phyloP scores from a whole-genome alignment of 2,329 filamentous ascomycete species.

The Colletotrichum scovillei region DNA sequence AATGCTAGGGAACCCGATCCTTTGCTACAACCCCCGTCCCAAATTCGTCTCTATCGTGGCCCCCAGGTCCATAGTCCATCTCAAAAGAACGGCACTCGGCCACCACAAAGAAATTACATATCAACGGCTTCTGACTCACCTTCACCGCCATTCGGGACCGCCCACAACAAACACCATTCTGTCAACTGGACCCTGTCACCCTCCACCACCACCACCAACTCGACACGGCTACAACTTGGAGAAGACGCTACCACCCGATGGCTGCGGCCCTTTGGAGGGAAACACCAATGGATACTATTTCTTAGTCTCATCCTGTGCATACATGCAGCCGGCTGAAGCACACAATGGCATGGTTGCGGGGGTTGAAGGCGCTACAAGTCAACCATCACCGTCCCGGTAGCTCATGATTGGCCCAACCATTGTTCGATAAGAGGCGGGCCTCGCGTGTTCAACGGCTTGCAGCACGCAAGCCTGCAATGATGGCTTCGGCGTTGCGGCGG shows the following conservation, averaged over 20 bases:
- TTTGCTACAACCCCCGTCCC: slow-evolving; percentile 11
- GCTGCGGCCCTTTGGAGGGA: not conserved
- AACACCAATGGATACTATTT: not conserved
- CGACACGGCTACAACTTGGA: not conserved
- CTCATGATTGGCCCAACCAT: slow-evolving; percentile 3
- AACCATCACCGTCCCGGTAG: not conserved
- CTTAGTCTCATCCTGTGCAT: slow-evolving; percentile 12
- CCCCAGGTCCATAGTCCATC: not conserved
- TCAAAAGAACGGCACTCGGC: slow-evolving; percentile 1
- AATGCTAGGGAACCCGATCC: slow-evolving; percentile 13
- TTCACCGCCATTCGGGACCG: slow-evolving; percentile 32
- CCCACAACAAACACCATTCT: not conserved
- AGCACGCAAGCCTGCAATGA: slow-evolving; percentile 6
- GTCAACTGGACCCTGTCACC: not conserved
- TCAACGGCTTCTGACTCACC: slow-evolving; percentile 25
- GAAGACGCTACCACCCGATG: slow-evolving; percentile 17
- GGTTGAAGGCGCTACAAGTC: slow-evolving; percentile 6
- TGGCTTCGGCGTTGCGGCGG: not conserved
- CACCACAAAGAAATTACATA: not conserved
- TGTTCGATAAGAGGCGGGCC: slow-evolving; percentile 4
- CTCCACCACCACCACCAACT: not conserved
- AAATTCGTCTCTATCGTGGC: slow-evolving; percentile 1
- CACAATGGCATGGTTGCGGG: slow-evolving; percentile 14
- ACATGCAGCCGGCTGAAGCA: slow-evolving; percentile 9
- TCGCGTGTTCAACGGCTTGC: slow-evolving; percentile 13